Evolutionary conservation across 768 basidiomycete species (phyloP), one percentile per base, ranked within the genome.

Genomic region (Mycena vitilis): DNA sequence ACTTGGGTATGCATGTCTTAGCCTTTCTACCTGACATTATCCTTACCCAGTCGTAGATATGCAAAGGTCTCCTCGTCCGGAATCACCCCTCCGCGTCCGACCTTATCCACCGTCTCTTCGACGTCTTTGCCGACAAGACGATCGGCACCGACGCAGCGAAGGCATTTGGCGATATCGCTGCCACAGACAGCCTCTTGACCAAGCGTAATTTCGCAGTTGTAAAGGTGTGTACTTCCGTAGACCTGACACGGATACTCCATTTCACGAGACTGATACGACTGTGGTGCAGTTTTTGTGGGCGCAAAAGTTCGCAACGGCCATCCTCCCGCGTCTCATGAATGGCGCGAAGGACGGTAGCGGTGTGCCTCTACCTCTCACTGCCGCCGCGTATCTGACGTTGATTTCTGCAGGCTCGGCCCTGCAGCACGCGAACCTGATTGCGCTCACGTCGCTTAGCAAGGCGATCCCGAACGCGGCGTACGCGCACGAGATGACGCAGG

Each of bases 151-250:
- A 89, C 56, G 95, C 93, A 16, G 96, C 95, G 0, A 88, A 86
- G 67, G 88, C 89, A 0, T 78, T 98, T 45, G 94, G 95, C 0
- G 80, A 87, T 52, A 80, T 96, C 44, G 85, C 88, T 8, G 84
- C 84, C 37, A 78, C 83, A 1, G 93, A 95, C 71, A 76, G 80
- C 11, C 78, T 92, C 30, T 77, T 98, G 72, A 91, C 88, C 12
- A 98, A 95, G 79, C 82, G 83, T 57, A 92, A 97, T 74, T 86
- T 90, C 77, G 89, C 94, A 2, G 85, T 93, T 16, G 82, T 95
- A 45, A 92, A 91, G 84, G 97, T 95, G 65, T 63, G 83, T 71
- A 59, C 38, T 56, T 30, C 2, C 30, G 5, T 30, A 30, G 30
- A 30, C 3, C 30, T 30, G 30, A 30, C 30, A 5, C 30, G 30